Evolutionary conservation across 495 filamentous ascomycete species (phyloP), one percentile per base, ranked within the genome.

Genomic region (Penicillium manginii): DNA sequence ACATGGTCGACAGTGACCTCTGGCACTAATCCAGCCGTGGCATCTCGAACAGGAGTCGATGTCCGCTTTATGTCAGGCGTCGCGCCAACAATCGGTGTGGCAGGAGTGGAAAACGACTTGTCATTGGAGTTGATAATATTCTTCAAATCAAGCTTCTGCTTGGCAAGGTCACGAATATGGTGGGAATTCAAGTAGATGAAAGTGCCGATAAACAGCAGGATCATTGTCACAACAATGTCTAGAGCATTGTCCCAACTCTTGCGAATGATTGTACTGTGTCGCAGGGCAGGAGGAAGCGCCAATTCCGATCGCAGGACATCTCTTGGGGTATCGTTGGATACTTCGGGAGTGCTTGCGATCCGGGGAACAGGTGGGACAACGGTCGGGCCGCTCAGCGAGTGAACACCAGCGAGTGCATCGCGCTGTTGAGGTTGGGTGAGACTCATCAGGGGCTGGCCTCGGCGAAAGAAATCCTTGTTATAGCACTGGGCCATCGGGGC

Each of bases 401-500:
- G 82, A 21, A 84, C 82, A n/a, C 82, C 82, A 11, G 77, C 78
- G 21, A 84, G 62, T 0, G 75, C 76, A 61, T 84, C 75, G 42
- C 77, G 74, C 46, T 79, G 77, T 50, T 83, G 79, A 11, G 55
- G 55, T n/a, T 73, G 64, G 21, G 61, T 76, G 35, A 80, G 49
- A 26, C 72, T 79, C 68, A 73, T 78, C 4, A 80, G 62, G 1
- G 70, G 73, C 47, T 71, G 75, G 9, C 73, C 76, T 62, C 61
- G 63, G 40, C 66, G 77, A 61, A 75, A 75, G 55, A 83, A 86
- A 40, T 88, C 88, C 50, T 82, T 78, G 39, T 79, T 78, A 58
- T 88, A 86, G 61, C 85, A 86, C 52, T 81, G 79, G 1, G 92
- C 92, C 57, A 78, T 74, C 57, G 78, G 72, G 4, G 88, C 87